Evolutionary conservation across 768 basidiomycete species (phyloP).

Genomic region (Nidularia pulvinata): DNA sequence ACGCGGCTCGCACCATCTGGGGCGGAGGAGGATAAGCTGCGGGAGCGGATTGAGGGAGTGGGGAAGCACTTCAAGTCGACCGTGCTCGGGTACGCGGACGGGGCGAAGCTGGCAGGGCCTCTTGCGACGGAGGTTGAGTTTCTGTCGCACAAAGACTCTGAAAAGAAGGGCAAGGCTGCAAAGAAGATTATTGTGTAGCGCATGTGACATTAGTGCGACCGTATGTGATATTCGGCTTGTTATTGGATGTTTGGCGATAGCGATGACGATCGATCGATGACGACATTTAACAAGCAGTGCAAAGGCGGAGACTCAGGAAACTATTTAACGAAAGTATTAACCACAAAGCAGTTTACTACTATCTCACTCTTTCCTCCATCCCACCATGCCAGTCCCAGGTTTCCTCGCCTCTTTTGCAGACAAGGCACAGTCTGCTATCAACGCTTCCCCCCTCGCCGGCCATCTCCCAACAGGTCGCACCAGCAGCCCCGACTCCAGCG

Average conservation of each 20-base stretch:
- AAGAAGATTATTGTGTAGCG: constrained; percentile 74
- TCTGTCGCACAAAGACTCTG: constrained; percentile 91
- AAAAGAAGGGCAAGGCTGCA: constrained; percentile 87
- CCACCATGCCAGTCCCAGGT: constrained; percentile 55
- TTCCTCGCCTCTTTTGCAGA: constrained; percentile 71
- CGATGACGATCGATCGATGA: constrained; percentile 10
- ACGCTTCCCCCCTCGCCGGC: constrained; percentile 55
- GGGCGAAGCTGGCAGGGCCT: constrained; percentile 78
- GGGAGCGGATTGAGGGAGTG: constrained; percentile 81
- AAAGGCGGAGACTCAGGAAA: neutral
- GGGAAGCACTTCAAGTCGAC: constrained; percentile 90
- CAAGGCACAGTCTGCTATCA: constrained; percentile 75
- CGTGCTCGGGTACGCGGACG: constrained; percentile 81
- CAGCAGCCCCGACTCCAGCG: constrained; percentile 30
- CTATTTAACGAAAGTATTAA: neutral
- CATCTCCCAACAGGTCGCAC: constrained; percentile 44
- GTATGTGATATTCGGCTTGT: constrained; percentile 14
- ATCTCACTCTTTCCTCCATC: constrained; percentile 9
- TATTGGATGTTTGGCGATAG: constrained; percentile 22
- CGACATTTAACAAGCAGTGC: constrained; percentile 4
- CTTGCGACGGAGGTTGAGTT: constrained; percentile 96
- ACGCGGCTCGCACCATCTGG: constrained; percentile 77
- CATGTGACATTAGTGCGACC: constrained; percentile 1
- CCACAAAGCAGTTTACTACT: constrained; percentile 5
- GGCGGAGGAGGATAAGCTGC: constrained; percentile 53